Base-by-base conservation (phyloP, 176 grass and related monocot species). In the Tillandsia fasciculata region DNA sequence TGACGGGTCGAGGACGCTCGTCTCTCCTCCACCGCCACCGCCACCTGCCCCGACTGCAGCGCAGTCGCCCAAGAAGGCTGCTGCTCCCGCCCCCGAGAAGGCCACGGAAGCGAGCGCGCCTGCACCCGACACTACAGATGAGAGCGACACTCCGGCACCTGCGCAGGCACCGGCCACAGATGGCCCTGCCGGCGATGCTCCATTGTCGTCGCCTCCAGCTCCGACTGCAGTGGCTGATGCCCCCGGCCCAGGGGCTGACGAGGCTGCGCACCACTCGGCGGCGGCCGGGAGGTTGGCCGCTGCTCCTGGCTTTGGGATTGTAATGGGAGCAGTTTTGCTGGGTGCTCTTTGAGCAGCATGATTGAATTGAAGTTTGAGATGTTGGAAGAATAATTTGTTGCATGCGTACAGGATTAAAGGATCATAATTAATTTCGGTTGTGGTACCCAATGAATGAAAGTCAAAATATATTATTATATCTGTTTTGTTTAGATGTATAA, bases 1-100 rank as follows among this genome's bases (percentile, higher is more conserved):
- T 26, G 42, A 71, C 48, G 68, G 72, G 51, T 57, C 78, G 51
- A 13, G 57, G 9, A 79, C 58, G 52, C 29, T 33, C 29, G 57
- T 56, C 2, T 13, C 50, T 14, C 54, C 54, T 59, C 54, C 54
- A 2, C 27, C 26, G 26, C 11, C 12, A 11, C 23, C 48, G 42
- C 48, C 20, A 0, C 20, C 20, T 20, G 20, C 20, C 20, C 20
- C 20, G 20, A 20, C 61, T 9, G 18, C 67, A 2, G 54, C 54
- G 20, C 13, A 33, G 2, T 33, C 53, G n/a, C 79, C 72, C 10
- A 59, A 59, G 54, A 59, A 59, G 54, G 54, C 54, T 59, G n/a
- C 54, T 59, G 14, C 54, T 59, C 54, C 54, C 11, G 53, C 53
- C 53, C 53, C 53, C 13, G 53, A 14, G 53, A 12, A 56, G 12